phyloP scores from a whole-genome alignment of 371 early-diverging fungal species.

The Sporodiniella umbellata region DNA sequence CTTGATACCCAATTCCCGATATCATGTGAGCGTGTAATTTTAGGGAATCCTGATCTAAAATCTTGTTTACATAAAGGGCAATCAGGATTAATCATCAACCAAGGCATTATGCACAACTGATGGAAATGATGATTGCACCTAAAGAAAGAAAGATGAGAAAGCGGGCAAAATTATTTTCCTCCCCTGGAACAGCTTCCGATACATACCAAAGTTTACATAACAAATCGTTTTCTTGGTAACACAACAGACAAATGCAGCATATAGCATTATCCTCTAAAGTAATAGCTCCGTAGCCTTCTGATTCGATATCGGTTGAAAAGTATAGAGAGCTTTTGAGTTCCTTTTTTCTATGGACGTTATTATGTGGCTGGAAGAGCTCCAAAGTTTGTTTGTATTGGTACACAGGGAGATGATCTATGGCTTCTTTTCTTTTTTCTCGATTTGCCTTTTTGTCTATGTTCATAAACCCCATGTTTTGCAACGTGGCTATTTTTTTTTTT shows the following conservation, averaged over 20 bases:
- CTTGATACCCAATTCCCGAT: no score
- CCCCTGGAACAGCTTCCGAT: not conserved
- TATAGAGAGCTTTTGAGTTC: not conserved
- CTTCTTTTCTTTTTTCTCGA: not conserved
- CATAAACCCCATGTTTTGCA: constrained; percentile 7
- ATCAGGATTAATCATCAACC: not conserved
- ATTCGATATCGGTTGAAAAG: not conserved
- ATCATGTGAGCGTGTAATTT: not conserved
- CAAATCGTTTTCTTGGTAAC: constrained; percentile 59
- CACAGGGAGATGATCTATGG: constrained; percentile 36
- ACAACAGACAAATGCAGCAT: constrained; percentile 61
- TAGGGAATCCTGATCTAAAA: not conserved
- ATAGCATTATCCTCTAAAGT: constrained; percentile 39
- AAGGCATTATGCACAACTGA: not conserved
- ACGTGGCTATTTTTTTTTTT: constrained; percentile 2
- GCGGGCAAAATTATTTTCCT: no score
- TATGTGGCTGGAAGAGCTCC: not conserved
- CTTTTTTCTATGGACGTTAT: not conserved
- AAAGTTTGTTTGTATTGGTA: constrained; percentile 19
- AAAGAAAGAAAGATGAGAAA: not conserved
- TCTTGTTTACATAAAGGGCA: not conserved
- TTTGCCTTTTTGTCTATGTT: not conserved
- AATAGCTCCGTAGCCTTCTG: constrained; percentile 9
- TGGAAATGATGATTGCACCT: not conserved
- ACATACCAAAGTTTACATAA: constrained; percentile 50